Percentiles rank a stretch among this genome's conserved stretches.
Evolutionary conservation across 2,329 filamentous ascomycete genomes (phyloP).

Genomic region (Biscogniauxia mediterranea): DNA sequence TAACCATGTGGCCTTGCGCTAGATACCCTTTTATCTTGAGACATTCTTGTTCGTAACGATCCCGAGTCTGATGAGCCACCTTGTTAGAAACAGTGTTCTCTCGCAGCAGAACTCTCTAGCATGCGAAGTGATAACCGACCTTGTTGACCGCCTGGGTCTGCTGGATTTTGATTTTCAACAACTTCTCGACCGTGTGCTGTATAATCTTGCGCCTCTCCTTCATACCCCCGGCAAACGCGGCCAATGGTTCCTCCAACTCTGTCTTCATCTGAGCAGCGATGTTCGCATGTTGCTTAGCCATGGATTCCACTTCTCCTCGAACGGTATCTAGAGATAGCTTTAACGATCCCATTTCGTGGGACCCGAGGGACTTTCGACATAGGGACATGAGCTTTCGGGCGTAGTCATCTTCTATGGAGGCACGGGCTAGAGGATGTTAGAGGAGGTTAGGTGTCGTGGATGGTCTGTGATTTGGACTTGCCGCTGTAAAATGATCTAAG

Average conservation of each 20-base stretch:
- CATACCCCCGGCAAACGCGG: slow-evolving; percentile 89
- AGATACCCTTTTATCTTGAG: slow-evolving; percentile 98
- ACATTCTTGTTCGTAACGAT: slow-evolving; percentile 96
- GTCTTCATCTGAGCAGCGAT: slow-evolving; percentile 94
- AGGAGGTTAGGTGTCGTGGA: background rate
- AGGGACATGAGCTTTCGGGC: slow-evolving; percentile 83
- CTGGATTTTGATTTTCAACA: slow-evolving; percentile 88
- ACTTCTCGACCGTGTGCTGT: slow-evolving; percentile 88
- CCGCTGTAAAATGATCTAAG: slow-evolving; percentile 85
- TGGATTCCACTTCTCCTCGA: slow-evolving; percentile 84
- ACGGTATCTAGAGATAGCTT: slow-evolving; percentile 83
- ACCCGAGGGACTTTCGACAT: slow-evolving; percentile 84
- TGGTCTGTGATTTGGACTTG: slow-evolving; percentile 36
- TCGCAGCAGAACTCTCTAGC: background rate
- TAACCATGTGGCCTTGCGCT: slow-evolving; percentile 98
- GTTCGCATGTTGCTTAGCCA: slow-evolving; percentile 88
- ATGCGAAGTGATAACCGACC: slow-evolving; percentile 45
- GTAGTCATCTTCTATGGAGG: slow-evolving; percentile 96
- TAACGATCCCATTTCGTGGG: slow-evolving; percentile 80
- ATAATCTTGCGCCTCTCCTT: slow-evolving; percentile 97
- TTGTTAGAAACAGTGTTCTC: slow-evolving; percentile 8
- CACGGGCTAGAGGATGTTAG: slow-evolving; percentile 61
- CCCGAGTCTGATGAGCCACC: slow-evolving; percentile 61
- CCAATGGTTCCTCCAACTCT: slow-evolving; percentile 89
- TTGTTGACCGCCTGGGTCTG: slow-evolving; percentile 93